These are phyloP conservation scores for Botryotinia calthae DNA, from an alignment of 2,329 filamentous ascomycete species.

Conservation along the genomic window DNA sequence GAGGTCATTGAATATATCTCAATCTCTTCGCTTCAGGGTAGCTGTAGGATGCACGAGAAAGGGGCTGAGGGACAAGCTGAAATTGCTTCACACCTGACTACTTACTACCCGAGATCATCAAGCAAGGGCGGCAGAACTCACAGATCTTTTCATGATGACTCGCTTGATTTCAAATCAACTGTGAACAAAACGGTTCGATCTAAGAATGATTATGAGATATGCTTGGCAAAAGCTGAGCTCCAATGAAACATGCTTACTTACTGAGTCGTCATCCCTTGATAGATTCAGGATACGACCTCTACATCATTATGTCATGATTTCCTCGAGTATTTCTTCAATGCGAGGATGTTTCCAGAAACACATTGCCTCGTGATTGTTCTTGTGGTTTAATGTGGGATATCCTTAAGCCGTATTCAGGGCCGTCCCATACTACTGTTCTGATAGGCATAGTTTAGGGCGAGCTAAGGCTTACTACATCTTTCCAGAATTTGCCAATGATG, in stretches of 20 bases:
- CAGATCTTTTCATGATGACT: neutral
- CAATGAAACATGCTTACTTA: neutral
- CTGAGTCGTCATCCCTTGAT: neutral
- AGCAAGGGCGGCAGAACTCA: neutral
- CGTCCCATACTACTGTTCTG: neutral
- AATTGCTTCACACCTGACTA: neutral
- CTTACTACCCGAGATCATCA: neutral
- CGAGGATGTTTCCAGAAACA: neutral
- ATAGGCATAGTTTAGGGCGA: neutral
- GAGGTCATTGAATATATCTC: neutral
- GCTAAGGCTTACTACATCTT: neutral
- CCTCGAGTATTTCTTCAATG: neutral
- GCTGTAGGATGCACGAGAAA: neutral
- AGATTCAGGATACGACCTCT: neutral
- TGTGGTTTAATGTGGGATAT: neutral
- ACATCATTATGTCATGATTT: neutral
- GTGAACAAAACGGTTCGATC: neutral
- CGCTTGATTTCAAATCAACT: neutral
- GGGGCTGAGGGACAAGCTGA: neutral
- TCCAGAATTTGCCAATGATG: neutral
- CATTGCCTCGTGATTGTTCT: neutral
- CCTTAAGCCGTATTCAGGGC: neutral
- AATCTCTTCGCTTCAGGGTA: neutral
- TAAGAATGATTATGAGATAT: neutral
- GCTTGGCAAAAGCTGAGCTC: neutral